Base-by-base conservation (phyloP, 495 filamentous ascomycete genomes). In the Aspergillus leporis region DNA sequence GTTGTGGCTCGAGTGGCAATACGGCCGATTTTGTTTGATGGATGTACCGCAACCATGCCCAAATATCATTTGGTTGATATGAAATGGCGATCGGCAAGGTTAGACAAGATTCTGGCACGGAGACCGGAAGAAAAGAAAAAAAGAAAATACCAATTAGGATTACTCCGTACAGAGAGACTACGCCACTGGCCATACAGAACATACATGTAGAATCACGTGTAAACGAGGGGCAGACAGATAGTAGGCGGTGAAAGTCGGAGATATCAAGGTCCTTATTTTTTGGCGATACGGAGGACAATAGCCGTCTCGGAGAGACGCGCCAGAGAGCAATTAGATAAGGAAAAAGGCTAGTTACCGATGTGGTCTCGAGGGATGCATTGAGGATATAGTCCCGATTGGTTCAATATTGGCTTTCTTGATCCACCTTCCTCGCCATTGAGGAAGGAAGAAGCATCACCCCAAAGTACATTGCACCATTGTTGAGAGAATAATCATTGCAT, bases 371-470 rank as follows among this genome's bases (percentile, higher is more conserved):
- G 10, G n/a, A 41, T 41, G 14, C 38, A 41, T 41, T 41, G 14
- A 18, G 43, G 43, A 14, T 47, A 23, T 22, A 18, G 34, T 16
- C 16, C 10, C 53, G 25, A 62, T 62, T 62, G 60, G 60, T 5
- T 23, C 19, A 32, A 62, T 48, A 62, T 58, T 53, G 41, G 50
- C 43, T 18, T 53, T 16, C 47, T 30, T 14, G 54, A 45, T 47
- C 49, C 41, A 48, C 41, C 9, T 41, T 43, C 47, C 31, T 62
- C 55, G 60, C 38, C 49, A 62, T 58, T 49, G 18, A 16, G 30
- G 21, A 31, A 23, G 16, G 7, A 23, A 47, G 19, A 47, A 23
- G 19, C 43, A 7, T 45, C 18, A 21, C n/a, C 16, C 14, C 41
- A 14, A 36, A 36, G 34, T 36, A 2, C 34, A 16, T 34, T 28